Evolutionary conservation across 768 basidiomycete species (phyloP).

Genomic region (Russula olivacea): DNA sequence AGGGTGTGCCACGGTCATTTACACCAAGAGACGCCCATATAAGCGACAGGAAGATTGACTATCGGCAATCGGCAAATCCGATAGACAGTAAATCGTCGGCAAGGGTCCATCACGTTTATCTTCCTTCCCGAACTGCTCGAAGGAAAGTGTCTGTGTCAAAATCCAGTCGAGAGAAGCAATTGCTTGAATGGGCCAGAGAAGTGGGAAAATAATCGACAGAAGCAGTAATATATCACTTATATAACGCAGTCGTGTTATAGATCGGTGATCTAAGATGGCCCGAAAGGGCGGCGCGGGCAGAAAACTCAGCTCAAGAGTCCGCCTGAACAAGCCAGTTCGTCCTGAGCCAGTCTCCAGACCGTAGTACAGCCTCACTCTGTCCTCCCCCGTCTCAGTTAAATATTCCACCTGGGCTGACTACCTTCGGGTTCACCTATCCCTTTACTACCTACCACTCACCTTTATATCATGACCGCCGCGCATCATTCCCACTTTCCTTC

Average conservation of each 20-base stretch:
- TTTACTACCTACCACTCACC: not conserved
- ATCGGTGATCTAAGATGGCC: constrained; percentile 4
- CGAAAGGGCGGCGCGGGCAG: not conserved
- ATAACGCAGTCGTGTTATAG: not conserved
- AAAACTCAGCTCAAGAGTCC: constrained; percentile 24
- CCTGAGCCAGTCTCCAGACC: not conserved
- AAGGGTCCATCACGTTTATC: not conserved
- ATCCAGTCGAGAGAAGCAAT: not conserved
- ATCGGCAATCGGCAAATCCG: not conserved
- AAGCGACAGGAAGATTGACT: not conserved
- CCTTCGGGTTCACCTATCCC: not conserved
- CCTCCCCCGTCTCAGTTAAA: not conserved
- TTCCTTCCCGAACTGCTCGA: not conserved
- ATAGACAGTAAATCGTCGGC: not conserved
- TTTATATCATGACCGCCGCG: constrained; percentile 11
- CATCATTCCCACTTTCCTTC: constrained; percentile 11
- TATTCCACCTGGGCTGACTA: not conserved
- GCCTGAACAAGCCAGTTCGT: constrained; percentile 1
- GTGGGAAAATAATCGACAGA: constrained; percentile 12
- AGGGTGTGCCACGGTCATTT: too few species aligned
- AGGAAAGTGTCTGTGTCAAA: not conserved
- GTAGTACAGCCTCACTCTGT: not conserved
- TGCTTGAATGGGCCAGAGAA: not conserved
- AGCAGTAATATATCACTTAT: constrained; percentile 4
- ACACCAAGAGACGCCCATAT: not conserved